Base-by-base conservation (phyloP, 1,284 basidiomycete genomes). In the Cystobasidium pallidum region DNA sequence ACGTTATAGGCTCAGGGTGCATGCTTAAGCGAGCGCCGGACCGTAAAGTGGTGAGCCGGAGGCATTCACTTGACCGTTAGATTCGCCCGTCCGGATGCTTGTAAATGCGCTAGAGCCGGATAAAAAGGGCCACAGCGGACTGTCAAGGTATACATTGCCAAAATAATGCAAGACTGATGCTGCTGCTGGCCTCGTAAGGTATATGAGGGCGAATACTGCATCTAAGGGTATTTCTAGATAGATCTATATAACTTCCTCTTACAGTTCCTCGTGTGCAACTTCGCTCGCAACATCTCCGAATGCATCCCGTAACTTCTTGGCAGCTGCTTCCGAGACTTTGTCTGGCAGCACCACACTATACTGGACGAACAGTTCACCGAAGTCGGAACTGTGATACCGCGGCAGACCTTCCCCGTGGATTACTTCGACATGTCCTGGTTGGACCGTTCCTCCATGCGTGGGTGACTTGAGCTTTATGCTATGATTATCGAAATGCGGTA, bases 401-500 rank as follows among this genome's bases (percentile, higher is more conserved):
- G 79, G 79, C 76, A 83, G 81, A 1, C 94, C 94, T 80, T 97
- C 91, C 43, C 86, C 91, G 75, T 89, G 86, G 61, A 97, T 85
- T 13, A 86, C 87, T 80, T 96, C 90, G 6, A 96, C 91, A 79
- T 89, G 91, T 4, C 90, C 91, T 75, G 94, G 94, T 79, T 98
- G 94, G 47, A 94, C 96, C 1, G 94, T 91, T 15, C 88, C 89
- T 41, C 84, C 83, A 67, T 92, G 85, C 49, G 66, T 84, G 15
- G 68, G 59, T 19, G 47, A 41, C 10, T 41, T 83, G 24, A 98
- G 82, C 57, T 85, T 84, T 54, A 97, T 86, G n/a, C 84, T 82
- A 78, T 90, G 89, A 1, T 92, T 94, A 79, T 96, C 94, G 70
- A 98, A 84, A 81, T 94, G 92, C 2, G 89, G 92, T 73, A 98